Conservation (phyloP, 768 basidiomycete species). For the Serpula lacrymans region DNA sequence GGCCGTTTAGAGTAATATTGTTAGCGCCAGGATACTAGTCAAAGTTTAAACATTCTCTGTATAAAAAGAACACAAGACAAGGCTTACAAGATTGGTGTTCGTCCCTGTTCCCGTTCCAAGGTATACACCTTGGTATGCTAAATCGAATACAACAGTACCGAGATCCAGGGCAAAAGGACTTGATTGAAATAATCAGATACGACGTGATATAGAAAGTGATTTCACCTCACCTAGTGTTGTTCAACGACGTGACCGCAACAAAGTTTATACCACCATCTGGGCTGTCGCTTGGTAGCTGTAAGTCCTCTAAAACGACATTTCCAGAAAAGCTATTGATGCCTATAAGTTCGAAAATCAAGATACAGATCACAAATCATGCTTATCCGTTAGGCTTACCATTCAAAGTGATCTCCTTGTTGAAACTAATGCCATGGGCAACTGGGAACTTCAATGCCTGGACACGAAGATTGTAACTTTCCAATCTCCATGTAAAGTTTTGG, state of each 20-base stretch:
- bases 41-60: slow-evolving; percentile 4
- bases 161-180: slow-evolving; percentile 70
- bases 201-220: neutral
- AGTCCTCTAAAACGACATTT: slow-evolving; percentile 51
- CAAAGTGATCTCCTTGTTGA: slow-evolving; percentile 57
- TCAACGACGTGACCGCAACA: slow-evolving; percentile 49
- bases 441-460: slow-evolving; percentile 71
- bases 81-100: slow-evolving; percentile 49
- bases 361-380: neutral
- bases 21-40: slow-evolving; percentile 51
- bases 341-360: slow-evolving; percentile 15
- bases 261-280: slow-evolving; percentile 69
- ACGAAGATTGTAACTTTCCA: slow-evolving; percentile 51
- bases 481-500: slow-evolving; percentile 64
- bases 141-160: slow-evolving; percentile 61
- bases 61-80: neutral
- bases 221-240: slow-evolving; percentile 50
- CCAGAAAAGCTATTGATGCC: slow-evolving; percentile 63
- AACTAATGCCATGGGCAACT: slow-evolving; percentile 59
- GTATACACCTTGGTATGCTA: slow-evolving; percentile 53
- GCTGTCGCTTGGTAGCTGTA: slow-evolving; percentile 65
- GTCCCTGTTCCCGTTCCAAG: slow-evolving; percentile 54
- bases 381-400: slow-evolving; percentile 46
- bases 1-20: slow-evolving; percentile 55
- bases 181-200: neutral